Conservation (phyloP, 2,329 filamentous ascomycete species). For the Xylariaceae sp. region DNA sequence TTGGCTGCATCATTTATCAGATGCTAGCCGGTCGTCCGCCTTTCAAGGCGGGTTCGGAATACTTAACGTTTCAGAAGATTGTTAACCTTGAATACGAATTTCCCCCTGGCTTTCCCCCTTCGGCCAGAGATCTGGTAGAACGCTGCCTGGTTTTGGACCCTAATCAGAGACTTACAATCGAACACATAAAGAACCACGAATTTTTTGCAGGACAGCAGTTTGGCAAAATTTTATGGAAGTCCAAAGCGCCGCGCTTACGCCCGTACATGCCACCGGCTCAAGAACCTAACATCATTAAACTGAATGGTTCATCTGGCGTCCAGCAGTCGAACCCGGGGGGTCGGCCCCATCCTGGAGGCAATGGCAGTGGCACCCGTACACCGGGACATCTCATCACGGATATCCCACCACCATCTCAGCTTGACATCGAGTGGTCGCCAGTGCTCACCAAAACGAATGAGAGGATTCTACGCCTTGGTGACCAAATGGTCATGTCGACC, state of each 20-base stretch:
- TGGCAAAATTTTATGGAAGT: conserved; percentile 80
- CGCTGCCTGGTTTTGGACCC: conserved; percentile 87
- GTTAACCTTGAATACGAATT: conserved; percentile 92
- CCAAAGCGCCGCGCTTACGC: conserved; percentile 81
- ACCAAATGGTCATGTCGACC: conserved; percentile 76
- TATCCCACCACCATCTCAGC: conserved; percentile 87
- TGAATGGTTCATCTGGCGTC: conserved; percentile 51
- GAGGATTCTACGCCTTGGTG: conserved; percentile 88
- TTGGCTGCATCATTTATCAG: conserved; percentile 97
- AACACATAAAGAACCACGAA: conserved; percentile 93
- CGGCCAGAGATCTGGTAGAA: conserved; percentile 85
- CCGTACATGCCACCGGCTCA: conserved; percentile 73
- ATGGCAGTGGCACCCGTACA: conserved; percentile 47
- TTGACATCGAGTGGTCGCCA: conserved; percentile 98
- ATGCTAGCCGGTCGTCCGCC: conserved; percentile 91
- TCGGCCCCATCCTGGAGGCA: conserved; percentile 34
- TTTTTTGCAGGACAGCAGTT: conserved; percentile 88
- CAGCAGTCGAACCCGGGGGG: conserved; percentile 26
- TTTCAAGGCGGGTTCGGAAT: conserved; percentile 94
- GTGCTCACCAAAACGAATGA: conserved; percentile 88
- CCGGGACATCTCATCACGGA: conserved; percentile 87
- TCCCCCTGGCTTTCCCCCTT: conserved; percentile 76
- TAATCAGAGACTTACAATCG: conserved; percentile 74
- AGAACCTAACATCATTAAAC: conserved; percentile 68
- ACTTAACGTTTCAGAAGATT: conserved; percentile 97